Evolutionary conservation across 306 rosid species (phyloP).

Genomic region (Acacia acuminata): DNA sequence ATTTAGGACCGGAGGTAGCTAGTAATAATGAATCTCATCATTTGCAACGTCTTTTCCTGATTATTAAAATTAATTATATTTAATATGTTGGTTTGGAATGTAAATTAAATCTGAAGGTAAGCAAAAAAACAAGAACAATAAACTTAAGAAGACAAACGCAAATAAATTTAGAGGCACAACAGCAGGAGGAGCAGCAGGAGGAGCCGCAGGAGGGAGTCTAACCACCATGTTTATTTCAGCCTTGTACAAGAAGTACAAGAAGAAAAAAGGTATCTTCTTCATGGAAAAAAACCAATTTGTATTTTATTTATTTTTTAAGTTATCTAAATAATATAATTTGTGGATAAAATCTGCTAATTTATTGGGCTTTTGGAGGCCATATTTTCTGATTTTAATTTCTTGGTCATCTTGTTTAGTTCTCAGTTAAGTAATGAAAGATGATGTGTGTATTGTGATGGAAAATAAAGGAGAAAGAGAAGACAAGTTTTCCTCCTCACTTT

Average conservation of each 20-base stretch:
- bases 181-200: not conserved
- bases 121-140: slow-evolving; percentile 35
- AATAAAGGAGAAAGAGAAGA: slow-evolving; percentile 31
- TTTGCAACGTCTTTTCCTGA: not conserved
- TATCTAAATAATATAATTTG: not conserved
- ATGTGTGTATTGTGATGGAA: slow-evolving; percentile 33
- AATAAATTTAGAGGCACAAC: slow-evolving; percentile 46
- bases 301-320: not conserved
- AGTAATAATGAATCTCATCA: not conserved
- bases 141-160: no score
- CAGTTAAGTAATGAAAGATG: slow-evolving; percentile 39
- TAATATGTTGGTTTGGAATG: not conserved
- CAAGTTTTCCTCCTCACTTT: slow-evolving; percentile 24
- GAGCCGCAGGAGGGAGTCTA: no score
- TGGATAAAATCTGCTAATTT: slow-evolving; percentile 41
- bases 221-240: no score
- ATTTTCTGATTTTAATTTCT: no score
- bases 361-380: slow-evolving; percentile 34
- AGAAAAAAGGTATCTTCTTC: slow-evolving; percentile 35
- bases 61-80: not conserved
- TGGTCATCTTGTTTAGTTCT: not conserved
- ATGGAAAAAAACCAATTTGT: not conserved
- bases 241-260: slow-evolving; percentile 10
- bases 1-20: not conserved
- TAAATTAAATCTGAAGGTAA: slow-evolving; percentile 14